Evolutionary conservation across 129 eudicot genomes (phyloP).

Genomic region (Escallonia rubra): DNA sequence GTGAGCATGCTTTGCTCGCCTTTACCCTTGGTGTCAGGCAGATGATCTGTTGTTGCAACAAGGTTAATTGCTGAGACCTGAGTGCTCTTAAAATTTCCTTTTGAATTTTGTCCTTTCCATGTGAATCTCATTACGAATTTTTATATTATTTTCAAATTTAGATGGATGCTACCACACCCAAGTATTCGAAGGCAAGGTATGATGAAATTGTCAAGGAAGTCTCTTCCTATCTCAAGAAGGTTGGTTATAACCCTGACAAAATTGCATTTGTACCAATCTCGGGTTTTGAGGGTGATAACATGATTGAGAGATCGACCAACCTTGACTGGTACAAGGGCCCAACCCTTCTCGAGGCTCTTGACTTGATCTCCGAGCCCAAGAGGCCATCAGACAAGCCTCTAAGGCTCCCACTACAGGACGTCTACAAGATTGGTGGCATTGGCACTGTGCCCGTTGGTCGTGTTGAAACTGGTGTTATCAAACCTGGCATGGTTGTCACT

Average conservation of each 20-base stretch:
- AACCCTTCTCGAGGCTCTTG: slow-evolving; percentile 18
- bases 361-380: slow-evolving; percentile 16
- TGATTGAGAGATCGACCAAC: slow-evolving; percentile 18
- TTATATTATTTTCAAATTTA: neutral
- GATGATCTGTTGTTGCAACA: slow-evolving; percentile 22
- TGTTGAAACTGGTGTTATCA: slow-evolving; percentile 16
- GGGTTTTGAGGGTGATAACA: slow-evolving; percentile 16
- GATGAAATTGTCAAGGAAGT: slow-evolving; percentile 22
- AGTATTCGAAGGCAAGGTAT: slow-evolving; percentile 14
- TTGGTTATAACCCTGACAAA: slow-evolving; percentile 11
- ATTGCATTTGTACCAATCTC: slow-evolving; percentile 14
- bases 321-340: slow-evolving; percentile 22
- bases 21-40: slow-evolving; percentile 25
- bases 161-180: slow-evolving; percentile 19
- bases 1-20: slow-evolving; percentile 24
- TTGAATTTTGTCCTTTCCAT: too few relatives aligned
- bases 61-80: neutral
- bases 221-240: slow-evolving; percentile 18
- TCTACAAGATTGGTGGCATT: slow-evolving; percentile 19
- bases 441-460: slow-evolving; percentile 21
- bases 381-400: slow-evolving; percentile 21
- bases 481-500: slow-evolving; percentile 15
- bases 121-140: too few relatives aligned
- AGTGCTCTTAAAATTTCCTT: too few relatives aligned
- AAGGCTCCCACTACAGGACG: slow-evolving; percentile 17